A percentile compares a stretch with the other conserved stretches of the same genome.
Conservation (phyloP, 331 rosid species). For the Pyracantha coccinea region DNA sequence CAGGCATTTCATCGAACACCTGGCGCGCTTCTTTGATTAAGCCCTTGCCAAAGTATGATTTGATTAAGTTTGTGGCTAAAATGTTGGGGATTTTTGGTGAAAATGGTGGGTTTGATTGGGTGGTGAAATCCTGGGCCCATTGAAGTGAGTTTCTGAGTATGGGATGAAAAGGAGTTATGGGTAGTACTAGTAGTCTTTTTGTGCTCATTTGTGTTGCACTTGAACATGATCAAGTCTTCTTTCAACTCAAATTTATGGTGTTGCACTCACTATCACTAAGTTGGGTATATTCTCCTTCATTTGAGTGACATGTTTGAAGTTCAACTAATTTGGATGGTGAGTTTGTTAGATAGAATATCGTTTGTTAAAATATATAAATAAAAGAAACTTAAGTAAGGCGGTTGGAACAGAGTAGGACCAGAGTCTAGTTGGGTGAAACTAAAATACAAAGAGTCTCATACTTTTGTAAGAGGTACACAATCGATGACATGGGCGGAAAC, state of each 20-base stretch:
- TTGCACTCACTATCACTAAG: too few species aligned
- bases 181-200: conserved; percentile 8
- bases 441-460: too few species aligned
- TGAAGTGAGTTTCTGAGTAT: conserved; percentile 39
- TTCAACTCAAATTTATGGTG: too few species aligned
- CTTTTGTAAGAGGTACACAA: too few species aligned
- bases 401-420: too few species aligned
- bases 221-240: not conserved
- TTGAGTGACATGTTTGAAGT: too few species aligned
- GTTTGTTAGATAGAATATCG: too few species aligned
- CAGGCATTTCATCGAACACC: conserved; percentile 73
- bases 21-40: conserved; percentile 39
- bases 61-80: conserved; percentile 49
- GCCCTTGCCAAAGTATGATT: conserved; percentile 33
- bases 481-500: too few species aligned
- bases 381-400: too few species aligned
- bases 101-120: conserved; percentile 27
- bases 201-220: conserved; percentile 18
- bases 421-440: too few species aligned
- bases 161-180: conserved; percentile 25
- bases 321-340: fast-evolving
- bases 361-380: too few species aligned
- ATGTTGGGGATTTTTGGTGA: conserved; percentile 20
- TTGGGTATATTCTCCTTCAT: too few species aligned
- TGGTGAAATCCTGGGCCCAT: conserved; percentile 3